A percentile compares a stretch with the other conserved stretches of the same genome.
phyloP scores from a whole-genome alignment of 192 early-diverging fungal species.

The Phycomyces blakesleeanus region DNA sequence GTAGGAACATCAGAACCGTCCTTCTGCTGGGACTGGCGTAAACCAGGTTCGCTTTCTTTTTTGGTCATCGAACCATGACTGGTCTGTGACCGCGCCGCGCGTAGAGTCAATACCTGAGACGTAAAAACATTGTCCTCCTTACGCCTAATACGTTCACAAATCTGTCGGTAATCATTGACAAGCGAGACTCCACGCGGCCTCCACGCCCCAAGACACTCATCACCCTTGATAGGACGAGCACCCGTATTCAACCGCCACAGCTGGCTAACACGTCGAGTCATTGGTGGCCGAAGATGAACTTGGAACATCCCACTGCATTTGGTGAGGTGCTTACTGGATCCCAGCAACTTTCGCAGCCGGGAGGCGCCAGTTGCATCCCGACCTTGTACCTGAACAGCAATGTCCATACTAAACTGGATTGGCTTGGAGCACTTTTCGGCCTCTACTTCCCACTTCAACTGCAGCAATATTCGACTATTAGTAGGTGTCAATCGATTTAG shows the following conservation, averaged over 20 bases:
- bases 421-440: slow-evolving; percentile 56
- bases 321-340: slow-evolving; percentile 35
- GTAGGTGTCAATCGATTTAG: slow-evolving; percentile 61
- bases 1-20: background rate
- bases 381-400: slow-evolving; percentile 56
- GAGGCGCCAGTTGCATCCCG: slow-evolving; percentile 47
- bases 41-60: background rate
- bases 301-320: slow-evolving; percentile 56
- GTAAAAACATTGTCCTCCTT: slow-evolving; percentile 41
- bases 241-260: slow-evolving; percentile 69
- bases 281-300: slow-evolving; percentile 55
- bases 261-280: slow-evolving; percentile 47
- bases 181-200: slow-evolving; percentile 65
- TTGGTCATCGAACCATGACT: slow-evolving; percentile 23
- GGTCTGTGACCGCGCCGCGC: slow-evolving; percentile 20
- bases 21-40: background rate
- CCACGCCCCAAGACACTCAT: slow-evolving; percentile 64
- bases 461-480: slow-evolving; percentile 55
- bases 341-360: slow-evolving; percentile 38
- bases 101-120: slow-evolving; percentile 39
- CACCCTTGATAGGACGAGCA: slow-evolving; percentile 66
- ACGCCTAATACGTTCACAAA: slow-evolving; percentile 27
- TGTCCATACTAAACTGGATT: slow-evolving; percentile 53
- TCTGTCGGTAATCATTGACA: slow-evolving; percentile 50
- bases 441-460: slow-evolving; percentile 51